Base-by-base conservation (phyloP, 257 asterid genomes). In the Plectranthus barbatus region DNA sequence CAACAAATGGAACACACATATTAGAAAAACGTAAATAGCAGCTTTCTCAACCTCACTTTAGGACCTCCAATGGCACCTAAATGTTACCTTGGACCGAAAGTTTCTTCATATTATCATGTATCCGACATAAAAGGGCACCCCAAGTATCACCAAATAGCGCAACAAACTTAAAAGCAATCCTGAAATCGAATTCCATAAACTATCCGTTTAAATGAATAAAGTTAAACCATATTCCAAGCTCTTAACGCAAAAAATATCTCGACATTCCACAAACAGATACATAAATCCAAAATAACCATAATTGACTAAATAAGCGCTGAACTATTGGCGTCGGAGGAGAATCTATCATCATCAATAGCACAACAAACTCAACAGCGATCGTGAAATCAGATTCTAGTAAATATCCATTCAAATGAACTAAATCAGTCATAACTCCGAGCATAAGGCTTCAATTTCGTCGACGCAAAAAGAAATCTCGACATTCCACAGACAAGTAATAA, bases 21-120 rank as follows among this genome's bases (percentile, higher is more conserved):
- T 21, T 21, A 20, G n/a, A 50, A 23, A 23, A 10, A 5, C 10
- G 36, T 26, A 10, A 3, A 61, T 7, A 60, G 31, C 12, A 48
- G 55, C 47, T 66, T 45, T 54, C 15, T 33, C 3, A 62, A 62
- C 31, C 86, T 74, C 74, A 88, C 95, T 86, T 77, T 19, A 88
- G 84, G 70, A 88, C 89, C 62, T 84, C 87, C 78, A 74, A 69
- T 11, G 95, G 96, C 51, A 88, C 89, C 71, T 83, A 96, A 71
- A 91, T 84, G 67, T 73, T 76, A 68, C 90, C 84, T 53, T 84
- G 86, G 2, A 84, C 94, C 0, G 84, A 90, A 17, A 79, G 66
- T 77, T 74, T 88, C 12, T 86, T 56, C 95, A 86, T 81, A 64
- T 79, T 83, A 70, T 84, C 95, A 88, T 84, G 67, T 3, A 58